A percentile compares a stretch with the other conserved stretches of the same genome.
Conservation (phyloP, 331 rosid species). For the Quercus lobata region DNA sequence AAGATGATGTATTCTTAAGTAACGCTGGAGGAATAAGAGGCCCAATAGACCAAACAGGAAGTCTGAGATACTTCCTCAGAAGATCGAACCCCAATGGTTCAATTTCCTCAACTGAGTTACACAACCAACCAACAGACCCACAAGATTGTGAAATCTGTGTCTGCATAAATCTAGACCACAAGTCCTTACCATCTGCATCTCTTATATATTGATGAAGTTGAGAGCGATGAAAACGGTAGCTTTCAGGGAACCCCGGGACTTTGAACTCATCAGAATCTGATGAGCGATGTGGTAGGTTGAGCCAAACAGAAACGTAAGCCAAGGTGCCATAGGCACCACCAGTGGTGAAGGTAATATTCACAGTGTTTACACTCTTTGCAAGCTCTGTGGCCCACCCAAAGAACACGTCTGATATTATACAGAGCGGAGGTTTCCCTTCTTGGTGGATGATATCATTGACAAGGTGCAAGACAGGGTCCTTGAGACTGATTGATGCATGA, state of each 20-base stretch:
- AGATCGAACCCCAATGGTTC: slow-evolving; percentile 25
- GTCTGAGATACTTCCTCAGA: slow-evolving; percentile 11
- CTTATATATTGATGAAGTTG: slow-evolving; percentile 23
- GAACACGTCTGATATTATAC: slow-evolving; percentile 35
- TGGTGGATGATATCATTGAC: not conserved
- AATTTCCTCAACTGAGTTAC: slow-evolving; percentile 34
- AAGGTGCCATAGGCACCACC: slow-evolving; percentile 42
- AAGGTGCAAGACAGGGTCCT: slow-evolving; percentile 20
- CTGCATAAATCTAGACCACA: slow-evolving; percentile 35
- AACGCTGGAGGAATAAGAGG: slow-evolving; percentile 18
- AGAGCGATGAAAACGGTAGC: slow-evolving; percentile 18
- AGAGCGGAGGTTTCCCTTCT: slow-evolving; percentile 27
- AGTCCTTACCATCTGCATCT: slow-evolving; percentile 33
- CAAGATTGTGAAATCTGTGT: slow-evolving; percentile 15
- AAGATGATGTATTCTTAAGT: not conserved
- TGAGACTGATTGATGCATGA: slow-evolving; percentile 18
- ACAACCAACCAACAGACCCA: slow-evolving; percentile 28
- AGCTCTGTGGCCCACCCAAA: slow-evolving; percentile 35
- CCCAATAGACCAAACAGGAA: slow-evolving; percentile 35
- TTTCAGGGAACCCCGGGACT: slow-evolving; percentile 33
- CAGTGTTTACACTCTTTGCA: slow-evolving; percentile 24
- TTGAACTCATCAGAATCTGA: slow-evolving; percentile 9
- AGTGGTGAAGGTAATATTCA: slow-evolving; percentile 28
- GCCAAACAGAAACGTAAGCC: not conserved
- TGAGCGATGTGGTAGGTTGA: not conserved